Percentiles rank a stretch among this genome's conserved stretches.
Evolutionary conservation across 805 yeast genomes (phyloP).

Genomic region (Nakazawaea siamensis): DNA sequence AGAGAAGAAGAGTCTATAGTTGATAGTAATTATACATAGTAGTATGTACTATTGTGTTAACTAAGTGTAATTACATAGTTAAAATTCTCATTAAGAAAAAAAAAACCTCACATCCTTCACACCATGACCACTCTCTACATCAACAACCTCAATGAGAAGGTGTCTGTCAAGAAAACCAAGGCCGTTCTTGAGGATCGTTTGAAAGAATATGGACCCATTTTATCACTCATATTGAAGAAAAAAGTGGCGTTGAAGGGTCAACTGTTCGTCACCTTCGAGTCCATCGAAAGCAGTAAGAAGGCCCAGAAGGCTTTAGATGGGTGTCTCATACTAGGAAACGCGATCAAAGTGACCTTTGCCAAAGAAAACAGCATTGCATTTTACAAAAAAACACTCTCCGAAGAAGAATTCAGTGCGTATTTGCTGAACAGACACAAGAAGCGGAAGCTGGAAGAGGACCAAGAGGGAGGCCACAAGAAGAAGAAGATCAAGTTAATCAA

Average conservation of each 20-base stretch:
- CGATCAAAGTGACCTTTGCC: constrained; percentile 37
- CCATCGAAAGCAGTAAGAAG: constrained; percentile 29
- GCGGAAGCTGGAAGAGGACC: constrained; percentile 11
- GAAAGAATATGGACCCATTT: constrained; percentile 35
- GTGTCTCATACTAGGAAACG: constrained; percentile 34
- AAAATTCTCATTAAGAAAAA: no score
- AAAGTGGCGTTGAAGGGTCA: constrained; percentile 72
- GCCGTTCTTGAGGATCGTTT: constrained; percentile 26
- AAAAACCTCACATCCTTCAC: no score
- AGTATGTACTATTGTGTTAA: no score
- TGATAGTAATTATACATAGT: no score
- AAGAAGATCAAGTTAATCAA: constrained; percentile 18
- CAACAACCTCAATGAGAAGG: constrained; percentile 65
- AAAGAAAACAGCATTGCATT: constrained; percentile 34
- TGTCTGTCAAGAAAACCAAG: constrained; percentile 43
- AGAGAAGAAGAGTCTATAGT: no score
- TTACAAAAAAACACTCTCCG: constrained; percentile 12
- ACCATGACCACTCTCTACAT: constrained; percentile 47
- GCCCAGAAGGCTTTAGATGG: constrained; percentile 38
- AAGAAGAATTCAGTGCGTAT: constrained; percentile 18
- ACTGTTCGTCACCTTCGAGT: constrained; percentile 61
- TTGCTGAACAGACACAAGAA: constrained; percentile 12
- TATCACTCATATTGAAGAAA: constrained; percentile 46
- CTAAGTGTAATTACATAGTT: no score
- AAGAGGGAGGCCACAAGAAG: constrained; percentile 9